These are phyloP conservation scores for Dictyostelium purpureum DNA, from an alignment of 78 protist genomes.

Conservation along the genomic window DNA sequence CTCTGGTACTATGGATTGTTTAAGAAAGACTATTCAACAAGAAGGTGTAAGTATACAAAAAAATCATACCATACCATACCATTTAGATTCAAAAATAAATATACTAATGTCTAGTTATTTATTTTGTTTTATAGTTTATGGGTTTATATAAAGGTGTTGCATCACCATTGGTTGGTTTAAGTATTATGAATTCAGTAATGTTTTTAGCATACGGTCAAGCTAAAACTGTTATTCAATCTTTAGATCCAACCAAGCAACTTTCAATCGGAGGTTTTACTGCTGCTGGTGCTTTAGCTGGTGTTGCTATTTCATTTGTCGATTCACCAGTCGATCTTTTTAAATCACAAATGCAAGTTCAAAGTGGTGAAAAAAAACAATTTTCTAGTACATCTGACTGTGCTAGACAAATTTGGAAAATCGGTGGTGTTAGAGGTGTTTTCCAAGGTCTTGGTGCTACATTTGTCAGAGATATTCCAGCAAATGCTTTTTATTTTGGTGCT, in stretches of 20 bases:
- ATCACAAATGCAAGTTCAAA: conserved; percentile 75
- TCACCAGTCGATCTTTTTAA: conserved; percentile 80
- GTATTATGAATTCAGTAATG: conserved; percentile 74
- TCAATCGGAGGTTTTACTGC: conserved; percentile 2
- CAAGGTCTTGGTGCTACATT: conserved; percentile 78
- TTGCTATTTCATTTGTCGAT: conserved; percentile 66
- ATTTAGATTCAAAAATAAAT: background rate
- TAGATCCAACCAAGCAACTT: background rate
- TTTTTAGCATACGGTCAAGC: conserved; percentile 79
- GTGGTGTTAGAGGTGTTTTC: conserved; percentile 68
- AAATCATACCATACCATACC: background rate
- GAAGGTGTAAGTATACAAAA: conserved; percentile 68
- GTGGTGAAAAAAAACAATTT: conserved; percentile 27
- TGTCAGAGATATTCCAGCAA: conserved; percentile 74
- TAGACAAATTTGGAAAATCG: conserved; percentile 25
- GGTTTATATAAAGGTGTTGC: conserved; percentile 84
- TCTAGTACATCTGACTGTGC: conserved; percentile 55
- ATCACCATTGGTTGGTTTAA: conserved; percentile 82
- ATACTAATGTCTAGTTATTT: background rate
- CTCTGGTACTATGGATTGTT: conserved; percentile 76
- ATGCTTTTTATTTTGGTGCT: conserved; percentile 74
- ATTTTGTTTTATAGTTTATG: conserved; percentile 26
- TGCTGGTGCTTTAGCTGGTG: conserved; percentile 80
- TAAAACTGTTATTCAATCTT: conserved; percentile 38
- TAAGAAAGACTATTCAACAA: conserved; percentile 55